Evolutionary conservation across 768 basidiomycete species (phyloP), one percentile per base, ranked within the genome.

Genomic region (Amanita polypyramis): DNA sequence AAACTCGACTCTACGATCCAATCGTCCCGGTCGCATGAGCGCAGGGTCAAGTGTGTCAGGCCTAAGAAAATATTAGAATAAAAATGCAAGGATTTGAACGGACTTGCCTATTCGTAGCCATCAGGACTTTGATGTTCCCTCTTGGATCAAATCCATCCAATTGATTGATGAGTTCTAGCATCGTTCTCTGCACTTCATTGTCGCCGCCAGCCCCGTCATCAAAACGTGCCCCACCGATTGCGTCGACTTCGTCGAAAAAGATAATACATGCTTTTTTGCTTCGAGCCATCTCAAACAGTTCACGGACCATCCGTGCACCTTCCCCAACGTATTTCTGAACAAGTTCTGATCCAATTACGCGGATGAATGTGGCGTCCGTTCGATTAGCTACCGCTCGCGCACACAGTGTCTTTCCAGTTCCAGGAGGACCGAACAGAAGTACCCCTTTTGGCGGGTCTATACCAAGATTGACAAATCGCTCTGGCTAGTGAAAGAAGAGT

Each of bases 311-410:
- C 51, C 96, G 76, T 5, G 96, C 96, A 51, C 96, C 96, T 66
- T 99, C 96, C 40, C 96, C 96, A 43, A 99, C 96, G 62, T 99
- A 99, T 65, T 99, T 99, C 67, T 99, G 96, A n/a, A 99, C 96
- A 12, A 99, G 75, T 64, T 99, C 96, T 10, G 95, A 97, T 11
- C 96, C 96, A 60, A 98, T 98, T 46, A 99, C 96, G 57, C 96
- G 88, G 62, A 99, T 99, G 62, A 99, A 99, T 0, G 96, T 98
- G 17, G 94, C 95, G 65, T 98, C 96, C 45, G 96, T 98, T 44
- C 96, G 80, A 64, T 98, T 99, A 27, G 96, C 96, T 1, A 99
- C 96, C 10, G 96, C 96, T 55, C 96, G 84, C 0, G 96, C 96
- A 61, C 95, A 98, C 1, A 99, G 81, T 0, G 96, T 99, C 67